Evolutionary conservation across 1,284 basidiomycete species (phyloP).

Genomic region (Ceratobasidium papillatum): DNA sequence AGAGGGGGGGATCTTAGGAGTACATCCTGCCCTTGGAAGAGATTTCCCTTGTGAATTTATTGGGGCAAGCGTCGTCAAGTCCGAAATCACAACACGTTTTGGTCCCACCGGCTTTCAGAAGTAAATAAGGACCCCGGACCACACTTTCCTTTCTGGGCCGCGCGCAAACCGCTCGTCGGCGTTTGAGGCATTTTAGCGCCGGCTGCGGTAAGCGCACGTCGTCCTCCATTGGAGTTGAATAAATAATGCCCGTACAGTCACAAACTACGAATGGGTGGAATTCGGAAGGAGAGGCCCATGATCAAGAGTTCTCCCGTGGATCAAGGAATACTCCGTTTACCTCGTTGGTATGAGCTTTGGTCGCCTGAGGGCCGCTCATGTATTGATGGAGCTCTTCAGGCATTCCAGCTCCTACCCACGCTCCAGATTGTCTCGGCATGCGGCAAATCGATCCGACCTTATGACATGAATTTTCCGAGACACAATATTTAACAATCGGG

Average conservation of each 20-base stretch:
- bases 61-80: background rate
- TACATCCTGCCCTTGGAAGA: background rate
- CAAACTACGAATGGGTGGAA: background rate
- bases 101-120: background rate
- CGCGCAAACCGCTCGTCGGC: constrained; percentile 14
- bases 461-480: background rate
- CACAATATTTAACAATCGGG: background rate
- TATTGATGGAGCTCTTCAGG: background rate
- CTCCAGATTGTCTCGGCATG: background rate
- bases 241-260: background rate
- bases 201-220: background rate
- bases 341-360: background rate
- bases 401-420: background rate
- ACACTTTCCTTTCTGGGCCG: background rate
- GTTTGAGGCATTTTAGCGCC: constrained; percentile 24
- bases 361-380: background rate
- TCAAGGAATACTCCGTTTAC: no score
- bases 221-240: background rate
- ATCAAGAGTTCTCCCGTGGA: background rate
- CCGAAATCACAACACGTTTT: background rate
- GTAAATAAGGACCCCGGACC: background rate
- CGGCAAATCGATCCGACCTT: background rate
- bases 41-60: background rate
- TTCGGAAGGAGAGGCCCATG: background rate
- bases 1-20: background rate